Percentiles rank a stretch among this genome's conserved stretches.
Evolutionary conservation across 768 basidiomycete species (phyloP).

Genomic region (Tricholoma matsutake): DNA sequence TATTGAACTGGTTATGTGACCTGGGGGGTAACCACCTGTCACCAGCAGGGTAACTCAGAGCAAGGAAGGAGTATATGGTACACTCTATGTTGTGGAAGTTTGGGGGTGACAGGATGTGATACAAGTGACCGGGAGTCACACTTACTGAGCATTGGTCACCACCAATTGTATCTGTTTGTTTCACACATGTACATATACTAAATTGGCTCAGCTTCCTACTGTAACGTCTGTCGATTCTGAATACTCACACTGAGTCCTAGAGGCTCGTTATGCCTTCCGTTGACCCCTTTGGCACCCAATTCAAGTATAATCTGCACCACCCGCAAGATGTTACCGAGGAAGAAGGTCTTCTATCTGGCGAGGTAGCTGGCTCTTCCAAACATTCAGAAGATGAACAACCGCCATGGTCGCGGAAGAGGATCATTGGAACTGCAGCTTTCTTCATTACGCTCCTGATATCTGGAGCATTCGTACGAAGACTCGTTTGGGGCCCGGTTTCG

Average conservation of each 20-base stretch:
- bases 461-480: conserved; percentile 38
- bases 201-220: background rate
- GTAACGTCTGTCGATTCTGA: too few relatives aligned
- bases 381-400: conserved; percentile 20
- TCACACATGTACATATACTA: too few relatives aligned
- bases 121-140: too few relatives aligned
- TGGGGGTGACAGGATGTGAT: too few relatives aligned
- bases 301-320: conserved; percentile 6
- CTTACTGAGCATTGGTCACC: too few relatives aligned
- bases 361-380: conserved; percentile 19
- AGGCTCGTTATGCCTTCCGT: conserved; percentile 12
- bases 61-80: too few relatives aligned
- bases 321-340: conserved; percentile 29
- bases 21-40: background rate
- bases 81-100: too few relatives aligned
- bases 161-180: background rate
- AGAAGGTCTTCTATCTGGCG: conserved; percentile 35
- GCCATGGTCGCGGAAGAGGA: conserved; percentile 38
- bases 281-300: conserved; percentile 3
- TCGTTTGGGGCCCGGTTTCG: conserved; percentile 27
- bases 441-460: conserved; percentile 43
- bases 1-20: background rate
- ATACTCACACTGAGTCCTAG: background rate
- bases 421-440: conserved; percentile 33
- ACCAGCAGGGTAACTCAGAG: too few relatives aligned